Conservation (phyloP, 345 rosid genomes). For the Salix suchowensis region DNA sequence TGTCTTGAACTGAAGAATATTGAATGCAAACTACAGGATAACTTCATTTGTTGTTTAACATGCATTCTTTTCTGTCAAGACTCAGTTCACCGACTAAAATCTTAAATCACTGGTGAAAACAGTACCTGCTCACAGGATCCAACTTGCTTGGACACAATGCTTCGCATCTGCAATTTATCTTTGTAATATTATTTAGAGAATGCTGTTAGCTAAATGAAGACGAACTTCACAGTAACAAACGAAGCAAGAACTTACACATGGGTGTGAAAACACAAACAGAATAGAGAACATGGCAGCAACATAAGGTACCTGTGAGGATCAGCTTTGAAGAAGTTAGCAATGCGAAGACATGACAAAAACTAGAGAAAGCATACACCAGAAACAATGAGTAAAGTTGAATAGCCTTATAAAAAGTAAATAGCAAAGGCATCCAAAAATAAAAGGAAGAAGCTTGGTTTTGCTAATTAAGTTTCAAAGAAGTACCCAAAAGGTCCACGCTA, state of each 20-base stretch:
- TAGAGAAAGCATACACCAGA: neutral
- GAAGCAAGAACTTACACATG: conserved; percentile 58
- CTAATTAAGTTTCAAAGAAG: conserved; percentile 6
- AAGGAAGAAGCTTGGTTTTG: neutral
- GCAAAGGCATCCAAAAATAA: neutral
- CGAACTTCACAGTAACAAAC: neutral
- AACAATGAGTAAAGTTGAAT: neutral
- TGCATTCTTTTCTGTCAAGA: neutral
- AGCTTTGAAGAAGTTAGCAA: conserved; percentile 22
- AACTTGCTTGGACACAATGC: conserved; percentile 86
- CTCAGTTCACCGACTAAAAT: neutral
- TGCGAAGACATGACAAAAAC: neutral
- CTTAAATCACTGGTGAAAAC: neutral
- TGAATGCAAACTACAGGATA: neutral
- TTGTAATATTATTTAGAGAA: neutral
- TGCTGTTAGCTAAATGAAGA: neutral
- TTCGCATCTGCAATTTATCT: conserved; percentile 54
- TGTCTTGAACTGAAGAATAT: neutral
- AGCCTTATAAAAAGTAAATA: too few species aligned
- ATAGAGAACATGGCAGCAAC: conserved; percentile 59
- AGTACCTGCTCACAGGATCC: conserved; percentile 70
- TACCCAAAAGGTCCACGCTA: conserved; percentile 92
- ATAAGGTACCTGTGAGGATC: conserved; percentile 69
- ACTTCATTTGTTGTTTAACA: neutral
- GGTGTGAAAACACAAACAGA: conserved; percentile 55